Evolutionary conservation across 2,329 filamentous ascomycete genomes (phyloP), one percentile per base, ranked within the genome.

Genomic region (Fusarium xylarioides): DNA sequence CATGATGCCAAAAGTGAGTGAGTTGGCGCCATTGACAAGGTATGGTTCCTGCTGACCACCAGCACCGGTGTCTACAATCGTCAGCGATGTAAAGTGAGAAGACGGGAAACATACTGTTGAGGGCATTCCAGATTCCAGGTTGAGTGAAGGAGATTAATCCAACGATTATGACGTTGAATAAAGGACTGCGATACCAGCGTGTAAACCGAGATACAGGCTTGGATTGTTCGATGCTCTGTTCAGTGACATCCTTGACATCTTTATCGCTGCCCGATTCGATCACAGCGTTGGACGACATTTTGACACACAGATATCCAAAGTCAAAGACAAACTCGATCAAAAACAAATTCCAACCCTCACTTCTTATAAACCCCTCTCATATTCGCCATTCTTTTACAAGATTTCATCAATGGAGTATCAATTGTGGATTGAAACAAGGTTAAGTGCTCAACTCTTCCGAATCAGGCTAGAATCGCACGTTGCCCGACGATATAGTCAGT

Each of bases 61-160:
- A 7, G 86, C 87, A 10, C 87, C 87, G 1, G 89, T 81, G 5
- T 84, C 75, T 77, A 16, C n/a, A 35, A 37, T 28, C 0, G 28
- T 63, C 21, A 59, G 40, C 19, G 6, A 9, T 15, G 40, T 8
- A 9, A n/a, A 6, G 34, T 16, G 6, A 21, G 0, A 0, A 10
- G 7, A n/a, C 5, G n/a, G 21, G 2, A 1, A 0, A 66, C 63
- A 21, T 56, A 77, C 76, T 82, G 66, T 87, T 88, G 81, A 89
- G 87, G 0, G 87, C 87, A 77, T 88, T 88, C 87, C 87, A 89
- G 1, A 89, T 79, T 0, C 85, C 85, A 0, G 85, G 85, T 0
- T 85, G 85, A 19, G 87, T 82, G 69, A 88, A 88, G 2, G 86
- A 87, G 4, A 88, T 87, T 10, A 82, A 81, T 23, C 87, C 86